Base-by-base conservation (phyloP, 2,329 filamentous ascomycete species). In the Aspergillus fijiensis region DNA sequence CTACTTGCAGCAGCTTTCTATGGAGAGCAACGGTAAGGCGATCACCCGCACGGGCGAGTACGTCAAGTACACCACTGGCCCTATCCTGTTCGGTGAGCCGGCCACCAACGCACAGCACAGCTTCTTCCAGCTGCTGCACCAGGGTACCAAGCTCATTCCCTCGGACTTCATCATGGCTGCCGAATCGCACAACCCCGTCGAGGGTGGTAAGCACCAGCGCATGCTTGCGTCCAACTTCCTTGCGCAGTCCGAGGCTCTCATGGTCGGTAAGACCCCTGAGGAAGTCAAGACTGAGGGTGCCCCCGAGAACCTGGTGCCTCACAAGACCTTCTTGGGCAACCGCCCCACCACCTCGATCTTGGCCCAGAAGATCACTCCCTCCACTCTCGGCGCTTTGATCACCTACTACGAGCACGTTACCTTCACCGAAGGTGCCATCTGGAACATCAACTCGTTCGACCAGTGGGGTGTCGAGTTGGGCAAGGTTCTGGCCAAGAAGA, bases 391-490 rank as follows among this genome's bases (percentile, higher is more conserved):
- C 74, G 94, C 95, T 3, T 81, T 99, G 70, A 99, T 99, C 70
- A 94, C 92, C 67, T 99, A 98, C 85, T 99, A 99, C 80, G 95
- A 99, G 85, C 95, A 99, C 81, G 81, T 98, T 63, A 98, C 95
- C 59, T 99, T 99, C 79, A 96, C 91, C 42, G 95, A 99, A 82
- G 95, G 95, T 71, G 94, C 93, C 55, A 84, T 99, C 76, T 99
- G 95, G 95, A 96, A 98, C 82, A 96, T 99, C 84, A 99, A 99
- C 87, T 92, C 89, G 73, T 99, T 98, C 75, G 95, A 99, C 81
- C 95, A 99, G 84, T 99, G 95, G 95, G 95, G 95, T 80, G 95
- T 99, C 49, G 95, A 99, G 84, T 83, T 99, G 63, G 95, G 95
- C 77, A 99, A 99, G 89, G 88, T 89, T 47, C 82, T 99, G 67